Percentiles rank a stretch among this genome's conserved stretches.
Conservation (phyloP, 1,284 basidiomycete species). For the Tilletia horrida region DNA sequence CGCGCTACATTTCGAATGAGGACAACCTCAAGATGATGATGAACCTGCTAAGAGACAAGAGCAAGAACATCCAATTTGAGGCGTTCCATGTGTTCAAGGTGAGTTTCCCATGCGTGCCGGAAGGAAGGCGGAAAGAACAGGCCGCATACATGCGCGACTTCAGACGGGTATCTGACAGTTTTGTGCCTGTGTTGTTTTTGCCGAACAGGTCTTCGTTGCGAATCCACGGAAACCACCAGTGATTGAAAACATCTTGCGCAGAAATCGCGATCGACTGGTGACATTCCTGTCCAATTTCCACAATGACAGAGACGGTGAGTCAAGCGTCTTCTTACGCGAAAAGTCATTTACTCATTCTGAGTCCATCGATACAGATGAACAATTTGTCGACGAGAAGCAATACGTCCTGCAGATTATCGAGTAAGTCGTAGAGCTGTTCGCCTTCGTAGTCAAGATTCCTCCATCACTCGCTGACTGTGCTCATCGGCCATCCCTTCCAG, state of each 20-base stretch:
- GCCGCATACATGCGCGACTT: too few species aligned
- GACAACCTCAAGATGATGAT: slow-evolving; percentile 99
- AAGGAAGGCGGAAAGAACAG: background rate
- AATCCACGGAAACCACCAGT: slow-evolving; percentile 97
- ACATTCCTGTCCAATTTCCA: slow-evolving; percentile 88
- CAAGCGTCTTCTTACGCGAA: background rate
- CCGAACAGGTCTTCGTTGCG: slow-evolving; percentile 78
- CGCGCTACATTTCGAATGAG: slow-evolving; percentile 78
- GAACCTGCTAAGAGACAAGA: slow-evolving; percentile 94
- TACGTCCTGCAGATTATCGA: slow-evolving; percentile 54
- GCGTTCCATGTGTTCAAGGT: slow-evolving; percentile 99
- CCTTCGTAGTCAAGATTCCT: background rate
- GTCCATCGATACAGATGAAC: slow-evolving; percentile 34
- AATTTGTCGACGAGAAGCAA: slow-evolving; percentile 54
- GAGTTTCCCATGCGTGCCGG: slow-evolving; percentile 26
- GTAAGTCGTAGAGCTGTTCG: background rate
- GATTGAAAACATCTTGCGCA: slow-evolving; percentile 81
- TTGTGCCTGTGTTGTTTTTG: background rate
- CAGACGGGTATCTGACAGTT: background rate
- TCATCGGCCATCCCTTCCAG: background rate
- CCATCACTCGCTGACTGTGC: background rate
- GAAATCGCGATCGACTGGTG: slow-evolving; percentile 91
- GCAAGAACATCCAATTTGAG: slow-evolving; percentile 98
- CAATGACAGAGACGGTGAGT: slow-evolving; percentile 81
- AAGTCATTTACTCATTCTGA: background rate